These are phyloP conservation scores for Amauroascus niger DNA, from an alignment of 2,329 filamentous ascomycete genomes.

Conservation along the genomic window DNA sequence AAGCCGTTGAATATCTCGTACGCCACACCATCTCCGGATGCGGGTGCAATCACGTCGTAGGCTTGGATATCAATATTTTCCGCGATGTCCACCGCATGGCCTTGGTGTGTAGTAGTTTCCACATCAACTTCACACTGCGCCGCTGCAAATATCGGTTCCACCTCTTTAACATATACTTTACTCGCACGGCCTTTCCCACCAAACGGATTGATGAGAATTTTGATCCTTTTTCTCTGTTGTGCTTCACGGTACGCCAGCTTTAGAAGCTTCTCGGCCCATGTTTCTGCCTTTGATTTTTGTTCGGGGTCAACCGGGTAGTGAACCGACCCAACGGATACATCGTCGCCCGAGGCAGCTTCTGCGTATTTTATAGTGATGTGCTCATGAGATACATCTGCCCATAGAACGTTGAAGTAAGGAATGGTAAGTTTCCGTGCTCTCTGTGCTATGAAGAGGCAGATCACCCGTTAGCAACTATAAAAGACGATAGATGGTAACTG, in stretches of 20 bases:
- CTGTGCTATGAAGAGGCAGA: neutral
- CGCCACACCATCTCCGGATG: conserved; percentile 83
- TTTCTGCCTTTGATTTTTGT: conserved; percentile 40
- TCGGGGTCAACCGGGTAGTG: conserved; percentile 51
- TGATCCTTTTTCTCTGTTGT: conserved; percentile 64
- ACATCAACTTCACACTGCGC: conserved; percentile 69
- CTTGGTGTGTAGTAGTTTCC: conserved; percentile 58
- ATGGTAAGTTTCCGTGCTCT: conserved; percentile 42
- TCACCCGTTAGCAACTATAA: neutral
- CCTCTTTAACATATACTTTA: conserved; percentile 62
- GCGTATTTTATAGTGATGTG: conserved; percentile 66
- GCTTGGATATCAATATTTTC: conserved; percentile 64
- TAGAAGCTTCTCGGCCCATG: conserved; percentile 58
- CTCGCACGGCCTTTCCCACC: conserved; percentile 71
- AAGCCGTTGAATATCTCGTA: conserved; percentile 95
- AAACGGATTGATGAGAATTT: conserved; percentile 83
- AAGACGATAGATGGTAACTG: neutral
- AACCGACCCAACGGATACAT: conserved; percentile 52
- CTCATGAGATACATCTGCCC: conserved; percentile 56
- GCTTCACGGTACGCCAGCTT: conserved; percentile 60
- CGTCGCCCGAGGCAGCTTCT: conserved; percentile 47
- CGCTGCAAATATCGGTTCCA: conserved; percentile 72
- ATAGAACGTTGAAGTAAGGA: conserved; percentile 74
- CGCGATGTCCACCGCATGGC: conserved; percentile 70
- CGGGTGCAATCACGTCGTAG: conserved; percentile 78